A percentile compares a stretch with the other conserved stretches of the same genome.
Conservation (phyloP, 1,284 basidiomycete genomes). For the Leccinum brunneo-olivaceum region DNA sequence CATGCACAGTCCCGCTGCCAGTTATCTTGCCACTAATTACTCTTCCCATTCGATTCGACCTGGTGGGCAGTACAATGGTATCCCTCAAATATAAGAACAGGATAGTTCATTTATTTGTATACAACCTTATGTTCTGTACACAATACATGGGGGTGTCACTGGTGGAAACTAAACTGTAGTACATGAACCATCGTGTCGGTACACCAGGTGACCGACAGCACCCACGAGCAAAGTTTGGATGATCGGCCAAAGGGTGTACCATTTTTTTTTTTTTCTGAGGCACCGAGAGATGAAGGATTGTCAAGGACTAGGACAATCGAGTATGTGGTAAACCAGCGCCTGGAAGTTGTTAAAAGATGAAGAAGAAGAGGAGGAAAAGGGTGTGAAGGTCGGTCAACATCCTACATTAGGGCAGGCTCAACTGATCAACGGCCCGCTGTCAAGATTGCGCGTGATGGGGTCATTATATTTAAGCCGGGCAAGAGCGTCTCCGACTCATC, state of each 20-base stretch:
- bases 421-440: neutral
- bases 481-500: constrained; percentile 4
- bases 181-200: too few species aligned
- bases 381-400: neutral
- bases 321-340: constrained; percentile 54
- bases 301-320: constrained; percentile 35
- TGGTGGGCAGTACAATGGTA: constrained; percentile 21
- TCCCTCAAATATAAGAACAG: constrained; percentile 23
- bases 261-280: constrained; percentile 44
- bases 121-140: neutral
- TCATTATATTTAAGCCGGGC: constrained; percentile 12
- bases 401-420: constrained; percentile 41
- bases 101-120: too few species aligned
- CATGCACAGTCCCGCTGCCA: neutral
- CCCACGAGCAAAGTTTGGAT: constrained; percentile 39
- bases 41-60: constrained; percentile 12
- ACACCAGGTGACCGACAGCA: constrained; percentile 59
- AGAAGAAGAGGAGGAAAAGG: constrained; percentile 22
- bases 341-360: constrained; percentile 62
- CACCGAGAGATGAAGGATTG: constrained; percentile 48
- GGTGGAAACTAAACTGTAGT: too few species aligned
- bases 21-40: constrained; percentile 12
- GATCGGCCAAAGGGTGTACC: constrained; percentile 59
- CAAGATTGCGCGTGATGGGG: constrained; percentile 5
- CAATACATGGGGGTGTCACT: too few species aligned